Percentiles rank a stretch among this genome's conserved stretches.
Conservation (phyloP, 1,284 basidiomycete genomes). For the Pseudozyma sp. region DNA sequence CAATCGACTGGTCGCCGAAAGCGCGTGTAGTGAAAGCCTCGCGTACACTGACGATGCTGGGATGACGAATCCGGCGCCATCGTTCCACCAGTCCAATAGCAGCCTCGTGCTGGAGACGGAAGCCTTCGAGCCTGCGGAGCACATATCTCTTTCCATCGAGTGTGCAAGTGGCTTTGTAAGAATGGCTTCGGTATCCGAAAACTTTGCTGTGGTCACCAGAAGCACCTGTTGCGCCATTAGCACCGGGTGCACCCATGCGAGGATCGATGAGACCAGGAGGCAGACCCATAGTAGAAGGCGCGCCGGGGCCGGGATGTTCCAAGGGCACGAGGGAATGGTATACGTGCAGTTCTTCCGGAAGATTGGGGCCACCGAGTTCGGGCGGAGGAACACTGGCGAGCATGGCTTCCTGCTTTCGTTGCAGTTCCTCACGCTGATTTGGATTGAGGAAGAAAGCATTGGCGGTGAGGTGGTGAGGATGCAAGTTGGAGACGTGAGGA, state of each 20-base stretch:
- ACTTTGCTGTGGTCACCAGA: conserved; percentile 69
- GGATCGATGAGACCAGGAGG: conserved; percentile 54
- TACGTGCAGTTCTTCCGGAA: conserved; percentile 89
- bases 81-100: conserved; percentile 87
- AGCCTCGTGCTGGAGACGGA: conserved; percentile 76
- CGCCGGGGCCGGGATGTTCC: conserved; percentile 71
- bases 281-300: conserved; percentile 31
- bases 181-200: conserved; percentile 76
- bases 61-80: conserved; percentile 88
- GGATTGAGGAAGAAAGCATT: conserved; percentile 77
- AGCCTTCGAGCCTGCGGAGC: conserved; percentile 88
- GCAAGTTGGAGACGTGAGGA: conserved; percentile 73
- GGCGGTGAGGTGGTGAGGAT: conserved; percentile 71
- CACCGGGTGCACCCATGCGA: conserved; percentile 54
- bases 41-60: conserved; percentile 83
- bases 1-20: conserved; percentile 86
- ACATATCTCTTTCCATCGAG: conserved; percentile 83
- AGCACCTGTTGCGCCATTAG: conserved; percentile 54
- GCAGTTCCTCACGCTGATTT: conserved; percentile 81
- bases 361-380: conserved; percentile 72
- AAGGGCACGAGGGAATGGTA: conserved; percentile 89
- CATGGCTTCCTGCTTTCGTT: conserved; percentile 81
- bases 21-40: conserved; percentile 96
- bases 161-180: conserved; percentile 84
- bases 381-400: conserved; percentile 71